Base-by-base conservation (phyloP, 768 basidiomycete species). In the Tricholoma furcatifolium region DNA sequence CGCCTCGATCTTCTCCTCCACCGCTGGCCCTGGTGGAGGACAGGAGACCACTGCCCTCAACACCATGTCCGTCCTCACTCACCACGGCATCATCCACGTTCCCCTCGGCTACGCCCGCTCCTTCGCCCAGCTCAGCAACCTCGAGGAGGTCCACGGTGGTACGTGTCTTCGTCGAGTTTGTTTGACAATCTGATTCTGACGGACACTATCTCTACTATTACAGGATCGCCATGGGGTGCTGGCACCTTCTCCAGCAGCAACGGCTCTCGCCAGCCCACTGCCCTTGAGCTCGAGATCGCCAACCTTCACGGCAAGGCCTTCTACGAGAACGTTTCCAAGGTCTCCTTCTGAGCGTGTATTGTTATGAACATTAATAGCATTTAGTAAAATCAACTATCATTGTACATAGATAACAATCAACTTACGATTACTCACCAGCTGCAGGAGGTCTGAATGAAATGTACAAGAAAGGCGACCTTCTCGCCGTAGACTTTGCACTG, bases 171-270 rank as follows among this genome's bases (percentile, higher is more conserved):
- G n/a, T 36, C 9, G 27, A 12, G 38, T 3, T 2, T 43, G 15
- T 2, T 30, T 6, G 31, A 34, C 6, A 41, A 39, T 34, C 34
- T 43, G 4, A 27, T 50, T n/a, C 17, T 41, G 11, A 31, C 12
- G 15, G 32, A 47, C 35, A 18, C 18, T 40, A 30, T 11, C 34
- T 41, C 17, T 5, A 11, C 18, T 59, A 2, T 36, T 46, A 30
- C 50, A 85, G 88, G 88, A 41, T 85, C 86, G 17, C 80, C 91
- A 1, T 94, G 85, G 82, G 91, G 91, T 58, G 84, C 88, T n/a
- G 89, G 87, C 42, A 87, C 87, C 30, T 73, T 81, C 59, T 75
- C 85, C 11, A 75, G 73, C 40, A 62, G 68, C 8, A 76, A 79
- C 54, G 85, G 84, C 23, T 72, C 79, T 14, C 84, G 87, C 59